Evolutionary conservation across 2,329 filamentous ascomycete species (phyloP).

Genomic region (Epicoccum sorghinum): DNA sequence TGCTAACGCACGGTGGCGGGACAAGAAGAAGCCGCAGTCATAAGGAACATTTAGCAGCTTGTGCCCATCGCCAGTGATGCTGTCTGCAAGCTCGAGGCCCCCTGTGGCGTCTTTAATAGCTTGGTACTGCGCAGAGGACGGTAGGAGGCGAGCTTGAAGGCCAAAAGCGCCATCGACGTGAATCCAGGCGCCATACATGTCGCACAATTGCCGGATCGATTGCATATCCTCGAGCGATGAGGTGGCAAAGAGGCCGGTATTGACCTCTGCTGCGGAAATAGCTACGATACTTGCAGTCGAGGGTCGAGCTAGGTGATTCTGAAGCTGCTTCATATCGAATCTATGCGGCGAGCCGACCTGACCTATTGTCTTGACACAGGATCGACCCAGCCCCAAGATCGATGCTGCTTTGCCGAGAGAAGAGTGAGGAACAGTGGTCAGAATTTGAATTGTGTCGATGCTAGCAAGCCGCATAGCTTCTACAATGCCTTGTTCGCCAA

Average conservation of each 20-base stretch:
- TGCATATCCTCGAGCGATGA: constrained; percentile 62
- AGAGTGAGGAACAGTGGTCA: constrained; percentile 84
- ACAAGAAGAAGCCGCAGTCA: constrained; percentile 90
- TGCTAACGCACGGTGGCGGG: constrained; percentile 64
- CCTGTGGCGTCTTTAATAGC: constrained; percentile 58
- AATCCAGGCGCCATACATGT: constrained; percentile 79
- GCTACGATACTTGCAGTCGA: constrained; percentile 75
- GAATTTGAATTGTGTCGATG: constrained; percentile 72
- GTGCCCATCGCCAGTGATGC: constrained; percentile 84
- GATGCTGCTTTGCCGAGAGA: constrained; percentile 84
- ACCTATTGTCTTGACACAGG: constrained; percentile 67
- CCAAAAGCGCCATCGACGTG: constrained; percentile 94
- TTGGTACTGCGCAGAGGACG: constrained; percentile 62
- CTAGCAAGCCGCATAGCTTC: constrained; percentile 69
- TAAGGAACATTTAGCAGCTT: constrained; percentile 96
- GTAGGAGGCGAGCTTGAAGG: constrained; percentile 73
- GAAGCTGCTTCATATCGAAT: constrained; percentile 71
- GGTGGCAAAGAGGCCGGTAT: constrained; percentile 81
- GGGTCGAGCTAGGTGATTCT: constrained; percentile 60
- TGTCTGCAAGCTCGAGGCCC: constrained; percentile 82
- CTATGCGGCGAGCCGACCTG: constrained; percentile 66
- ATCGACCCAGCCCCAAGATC: constrained; percentile 77
- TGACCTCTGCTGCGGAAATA: constrained; percentile 87
- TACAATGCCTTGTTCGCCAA: constrained; percentile 74
- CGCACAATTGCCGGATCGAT: constrained; percentile 70